Conservation (phyloP, 805 yeast species). For the Ogataea chonburiensis region DNA sequence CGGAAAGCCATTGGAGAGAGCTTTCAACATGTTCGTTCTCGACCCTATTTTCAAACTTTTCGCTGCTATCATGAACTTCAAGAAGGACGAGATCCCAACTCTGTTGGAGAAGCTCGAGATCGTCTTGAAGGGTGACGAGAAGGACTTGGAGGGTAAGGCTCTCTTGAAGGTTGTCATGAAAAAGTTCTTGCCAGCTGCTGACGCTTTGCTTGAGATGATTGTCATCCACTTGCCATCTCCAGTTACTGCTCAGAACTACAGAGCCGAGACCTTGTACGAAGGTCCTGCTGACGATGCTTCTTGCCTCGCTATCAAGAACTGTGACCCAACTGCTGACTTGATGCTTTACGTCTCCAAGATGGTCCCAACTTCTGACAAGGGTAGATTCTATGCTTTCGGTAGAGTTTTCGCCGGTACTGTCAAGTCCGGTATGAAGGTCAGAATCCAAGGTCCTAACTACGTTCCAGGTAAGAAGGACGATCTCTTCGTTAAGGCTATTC, state of each 20-base stretch:
- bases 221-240: constrained; percentile 98
- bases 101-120: constrained; percentile 94
- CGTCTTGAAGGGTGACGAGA: constrained; percentile 91
- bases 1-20: constrained; percentile 96
- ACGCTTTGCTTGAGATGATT: constrained; percentile 98
- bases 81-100: constrained; percentile 93
- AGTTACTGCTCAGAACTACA: constrained; percentile 97
- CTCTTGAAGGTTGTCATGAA: constrained; percentile 97
- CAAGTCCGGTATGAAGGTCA: constrained; percentile 97
- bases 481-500: constrained; percentile 93
- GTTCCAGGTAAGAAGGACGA: constrained; percentile 98
- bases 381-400: constrained; percentile 99
- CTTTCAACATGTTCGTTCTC: constrained; percentile 98
- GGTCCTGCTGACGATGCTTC: constrained; percentile 95
- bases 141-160: constrained; percentile 98
- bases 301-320: constrained; percentile 91
- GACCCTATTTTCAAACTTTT: constrained; percentile 99
- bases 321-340: constrained; percentile 97
- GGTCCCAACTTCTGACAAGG: constrained; percentile 99
- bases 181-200: constrained; percentile 99
- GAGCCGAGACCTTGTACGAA: constrained; percentile 98
- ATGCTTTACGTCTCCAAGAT: constrained; percentile 99
- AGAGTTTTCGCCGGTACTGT: constrained; percentile 99
- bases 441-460: constrained; percentile 99
- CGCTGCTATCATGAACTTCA: constrained; percentile 97